Percentiles rank a stretch among this genome's conserved stretches.
Conservation (phyloP, 106 monocot genomes). For the Acorus gramineus region DNA sequence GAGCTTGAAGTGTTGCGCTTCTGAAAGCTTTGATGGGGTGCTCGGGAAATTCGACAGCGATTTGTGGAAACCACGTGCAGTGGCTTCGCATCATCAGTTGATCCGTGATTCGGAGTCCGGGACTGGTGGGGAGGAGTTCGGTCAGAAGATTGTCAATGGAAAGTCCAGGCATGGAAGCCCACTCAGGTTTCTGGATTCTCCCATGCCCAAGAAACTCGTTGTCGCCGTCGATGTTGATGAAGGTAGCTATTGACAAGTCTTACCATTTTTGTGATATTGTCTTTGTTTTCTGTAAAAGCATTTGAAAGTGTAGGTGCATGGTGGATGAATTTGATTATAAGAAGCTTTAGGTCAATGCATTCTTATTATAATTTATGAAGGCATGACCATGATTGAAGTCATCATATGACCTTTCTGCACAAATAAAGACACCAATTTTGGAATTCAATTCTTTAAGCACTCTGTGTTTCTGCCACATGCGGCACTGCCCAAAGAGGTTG, state of each 20-base stretch:
- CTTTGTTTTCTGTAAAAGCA: too few relatives aligned
- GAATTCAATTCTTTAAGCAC: too few relatives aligned
- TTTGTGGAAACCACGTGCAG: conserved; percentile 12
- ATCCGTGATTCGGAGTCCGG: conserved; percentile 17
- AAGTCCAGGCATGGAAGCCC: conserved; percentile 25
- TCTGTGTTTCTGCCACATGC: too few relatives aligned
- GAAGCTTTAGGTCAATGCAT: too few relatives aligned
- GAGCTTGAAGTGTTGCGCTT: conserved; percentile 34
- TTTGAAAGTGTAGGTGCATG: too few relatives aligned
- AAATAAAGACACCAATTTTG: too few relatives aligned
- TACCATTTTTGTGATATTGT: too few relatives aligned
- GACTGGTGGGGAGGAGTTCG: conserved; percentile 1
- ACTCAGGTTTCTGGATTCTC: conserved; percentile 21
- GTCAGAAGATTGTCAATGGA: conserved; percentile 29
- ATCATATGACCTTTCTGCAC: too few relatives aligned
- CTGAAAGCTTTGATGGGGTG: conserved; percentile 22
- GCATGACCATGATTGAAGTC: too few relatives aligned
- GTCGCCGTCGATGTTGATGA: conserved; percentile 97
- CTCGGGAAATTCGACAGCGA: conserved; percentile 20
- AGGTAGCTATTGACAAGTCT: conserved; percentile 31
- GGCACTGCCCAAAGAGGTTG: too few relatives aligned
- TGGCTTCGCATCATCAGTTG: conserved; percentile 16
- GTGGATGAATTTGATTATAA: too few relatives aligned
- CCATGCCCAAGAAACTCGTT: conserved; percentile 32
- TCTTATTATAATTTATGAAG: too few relatives aligned